Conservation (phyloP, 441 rosid species). For the Breynia disticha region DNA sequence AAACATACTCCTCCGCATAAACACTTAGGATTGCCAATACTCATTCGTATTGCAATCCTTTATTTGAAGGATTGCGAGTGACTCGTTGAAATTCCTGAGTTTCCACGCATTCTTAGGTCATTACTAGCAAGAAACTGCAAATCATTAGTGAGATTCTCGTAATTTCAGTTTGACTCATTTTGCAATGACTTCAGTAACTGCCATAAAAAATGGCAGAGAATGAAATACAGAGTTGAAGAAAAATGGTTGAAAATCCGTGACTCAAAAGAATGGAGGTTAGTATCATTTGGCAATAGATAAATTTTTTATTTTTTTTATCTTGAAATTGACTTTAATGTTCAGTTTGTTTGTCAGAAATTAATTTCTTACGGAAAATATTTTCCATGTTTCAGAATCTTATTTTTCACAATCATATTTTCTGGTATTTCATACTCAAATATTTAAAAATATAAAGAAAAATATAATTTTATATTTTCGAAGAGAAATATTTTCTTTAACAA, state of each 20-base stretch:
- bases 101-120: constrained; percentile 9
- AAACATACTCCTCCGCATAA: not conserved
- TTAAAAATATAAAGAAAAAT: too few species aligned
- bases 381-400: too few species aligned
- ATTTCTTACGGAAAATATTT: too few species aligned
- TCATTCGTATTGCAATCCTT: constrained; percentile 6
- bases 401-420: too few species aligned
- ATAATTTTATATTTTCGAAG: too few species aligned
- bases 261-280: not conserved
- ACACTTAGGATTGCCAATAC: not conserved
- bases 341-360: too few species aligned
- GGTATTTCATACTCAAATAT: too few species aligned
- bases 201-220: constrained; percentile 11
- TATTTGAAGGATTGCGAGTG: constrained; percentile 8
- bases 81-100: constrained; percentile 10
- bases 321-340: too few species aligned
- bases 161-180: constrained; percentile 9
- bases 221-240: not conserved
- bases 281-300: too few species aligned
- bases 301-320: too few species aligned
- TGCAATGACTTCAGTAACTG: constrained; percentile 14
- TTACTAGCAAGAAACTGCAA: constrained; percentile 11
- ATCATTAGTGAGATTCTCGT: constrained; percentile 10
- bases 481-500: too few species aligned
- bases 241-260: not conserved